These are phyloP conservation scores for Neonectria coccinea DNA, from an alignment of 2,329 filamentous ascomycete genomes.

Conservation along the genomic window DNA sequence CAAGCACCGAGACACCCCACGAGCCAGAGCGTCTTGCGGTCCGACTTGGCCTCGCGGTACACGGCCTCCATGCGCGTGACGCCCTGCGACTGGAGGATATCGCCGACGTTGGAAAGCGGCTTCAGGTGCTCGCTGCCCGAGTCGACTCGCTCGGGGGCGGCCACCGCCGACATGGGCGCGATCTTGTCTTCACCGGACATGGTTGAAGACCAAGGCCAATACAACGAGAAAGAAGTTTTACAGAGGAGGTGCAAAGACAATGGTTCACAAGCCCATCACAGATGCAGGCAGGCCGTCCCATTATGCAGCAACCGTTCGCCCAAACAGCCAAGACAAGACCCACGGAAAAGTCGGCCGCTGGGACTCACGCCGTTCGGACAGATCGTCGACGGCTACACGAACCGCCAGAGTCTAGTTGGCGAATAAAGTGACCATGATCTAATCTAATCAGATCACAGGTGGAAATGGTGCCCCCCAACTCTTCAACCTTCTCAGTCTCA, in stretches of 20 bases:
- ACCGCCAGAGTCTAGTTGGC: neutral
- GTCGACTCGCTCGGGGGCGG: constrained; percentile 27
- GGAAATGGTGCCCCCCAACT: constrained; percentile 11
- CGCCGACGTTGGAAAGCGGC: constrained; percentile 34
- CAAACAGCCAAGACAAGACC: constrained; percentile 7
- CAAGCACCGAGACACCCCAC: constrained; percentile 46
- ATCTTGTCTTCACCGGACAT: constrained; percentile 34
- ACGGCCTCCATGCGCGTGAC: constrained; percentile 49
- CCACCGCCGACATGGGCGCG: constrained; percentile 8
- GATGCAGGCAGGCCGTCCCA: neutral
- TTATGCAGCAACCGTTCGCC: neutral
- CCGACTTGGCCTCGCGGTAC: constrained; percentile 44
- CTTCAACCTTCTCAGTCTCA: neutral
- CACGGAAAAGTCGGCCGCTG: neutral
- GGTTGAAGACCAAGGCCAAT: neutral
- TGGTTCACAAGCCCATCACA: neutral
- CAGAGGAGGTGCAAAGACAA: neutral
- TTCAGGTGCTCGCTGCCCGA: constrained; percentile 30
- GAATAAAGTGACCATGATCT: constrained; percentile 19
- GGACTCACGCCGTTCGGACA: neutral
- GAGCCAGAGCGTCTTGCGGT: constrained; percentile 43
- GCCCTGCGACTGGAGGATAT: constrained; percentile 40
- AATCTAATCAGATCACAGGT: constrained; percentile 33
- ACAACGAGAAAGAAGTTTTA: neutral
- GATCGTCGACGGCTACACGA: constrained; percentile 18